Conservation (phyloP, 2,329 filamentous ascomycete species). For the Fusarium musae region DNA sequence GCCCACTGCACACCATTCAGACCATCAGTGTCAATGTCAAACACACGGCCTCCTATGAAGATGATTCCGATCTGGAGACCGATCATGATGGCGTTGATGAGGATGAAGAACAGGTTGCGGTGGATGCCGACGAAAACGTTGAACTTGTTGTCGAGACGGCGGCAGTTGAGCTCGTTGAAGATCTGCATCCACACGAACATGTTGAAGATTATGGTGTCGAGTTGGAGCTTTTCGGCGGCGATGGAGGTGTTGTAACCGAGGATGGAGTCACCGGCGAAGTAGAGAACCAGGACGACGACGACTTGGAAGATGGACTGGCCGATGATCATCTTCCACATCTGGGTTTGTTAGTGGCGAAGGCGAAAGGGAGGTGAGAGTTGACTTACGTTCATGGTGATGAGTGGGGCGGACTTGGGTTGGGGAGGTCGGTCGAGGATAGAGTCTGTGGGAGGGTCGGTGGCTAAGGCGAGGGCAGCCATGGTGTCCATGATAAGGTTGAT, state of each 20-base stretch:
- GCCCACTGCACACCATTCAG: slow-evolving; percentile 85
- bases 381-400: slow-evolving; percentile 75
- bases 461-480: slow-evolving; percentile 86
- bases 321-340: slow-evolving; percentile 99
- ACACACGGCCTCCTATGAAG: slow-evolving; percentile 83
- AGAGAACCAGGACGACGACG: slow-evolving; percentile 81
- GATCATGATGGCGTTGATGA: slow-evolving; percentile 87
- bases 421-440: slow-evolving; percentile 82
- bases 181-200: slow-evolving; percentile 99
- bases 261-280: slow-evolving; percentile 72
- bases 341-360: accelerated
- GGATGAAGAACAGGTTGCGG: slow-evolving; percentile 88
- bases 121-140: slow-evolving; percentile 93
- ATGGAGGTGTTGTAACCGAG: slow-evolving; percentile 40
- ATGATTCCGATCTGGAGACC: slow-evolving; percentile 90
- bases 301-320: slow-evolving; percentile 93
- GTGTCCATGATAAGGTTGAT: slow-evolving; percentile 95
- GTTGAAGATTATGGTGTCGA: slow-evolving; percentile 92
- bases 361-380: accelerated
- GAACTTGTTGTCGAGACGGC: slow-evolving; percentile 91
- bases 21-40: slow-evolving; percentile 71
- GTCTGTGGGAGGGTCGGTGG: slow-evolving; percentile 86
- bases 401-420: slow-evolving; percentile 65
- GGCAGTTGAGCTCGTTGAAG: slow-evolving; percentile 82
- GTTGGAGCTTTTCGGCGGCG: slow-evolving; percentile 62